Base-by-base conservation (phyloP, 2,329 filamentous ascomycete species). In the Talaromyces sp. region DNA sequence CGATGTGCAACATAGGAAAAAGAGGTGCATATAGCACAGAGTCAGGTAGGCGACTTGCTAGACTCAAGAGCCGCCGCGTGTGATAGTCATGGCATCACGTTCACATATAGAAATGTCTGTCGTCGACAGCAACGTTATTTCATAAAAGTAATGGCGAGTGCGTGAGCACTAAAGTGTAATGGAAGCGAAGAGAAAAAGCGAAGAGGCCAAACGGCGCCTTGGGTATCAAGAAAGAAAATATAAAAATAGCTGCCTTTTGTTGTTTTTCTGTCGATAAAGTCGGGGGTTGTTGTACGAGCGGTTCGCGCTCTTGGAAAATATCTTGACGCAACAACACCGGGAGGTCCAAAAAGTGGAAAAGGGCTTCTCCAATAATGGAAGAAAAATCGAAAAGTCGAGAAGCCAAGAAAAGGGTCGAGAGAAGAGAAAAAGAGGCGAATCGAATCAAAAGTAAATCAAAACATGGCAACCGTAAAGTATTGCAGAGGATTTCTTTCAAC, bases 121-220 rank as follows among this genome's bases (percentile, higher is more conserved):
- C 33, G 55, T 27, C 61, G 58, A 68, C 63, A 77, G 73, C 49
- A 71, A 68, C 58, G 80, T 53, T 30, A 53, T 53, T 28, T 53
- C 49, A 53, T 53, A 53, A 51, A 51, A 53, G 15, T 25, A 25
- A 47, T 47, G 28, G 49, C 17, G 28, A 32, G 25, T 30, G 49
- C 25, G 30, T 53, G 27, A 10, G 49, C 17, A 53, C 27, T 70
- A 62, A 78, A 71, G 63, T 75, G 69, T 64, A 79, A 73, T 55
- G 77, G 74, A 62, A 69, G 71, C 8, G 25, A 27, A 27, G 17
- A 52, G 17, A 70, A 63, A 78, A 71, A 63, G 75, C 69, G 64
- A 79, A 62, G 69, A 70, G 30, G 49, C 60, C 60, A 53, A 56
- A 54, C 72, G 73, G 60, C 82, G 79, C 57, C 77, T 75, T 2